Percentiles rank a stretch among this genome's conserved stretches.
Evolutionary conservation across 1,139 yeast species (phyloP).

Genomic region (Lodderomyces theae): DNA sequence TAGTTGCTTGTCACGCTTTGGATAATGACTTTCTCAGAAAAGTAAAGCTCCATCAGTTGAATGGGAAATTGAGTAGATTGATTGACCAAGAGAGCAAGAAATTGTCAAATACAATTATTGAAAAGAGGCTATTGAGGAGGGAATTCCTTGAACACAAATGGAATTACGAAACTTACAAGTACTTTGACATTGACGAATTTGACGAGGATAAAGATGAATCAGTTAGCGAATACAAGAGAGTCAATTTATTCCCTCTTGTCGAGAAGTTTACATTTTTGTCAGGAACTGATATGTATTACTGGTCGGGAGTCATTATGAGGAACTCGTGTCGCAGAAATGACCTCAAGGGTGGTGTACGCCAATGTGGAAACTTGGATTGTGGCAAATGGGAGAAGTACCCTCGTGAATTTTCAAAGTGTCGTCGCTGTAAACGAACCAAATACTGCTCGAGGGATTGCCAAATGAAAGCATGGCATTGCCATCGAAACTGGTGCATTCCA

Average conservation of each 20-base stretch:
- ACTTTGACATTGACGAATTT: constrained; percentile 51
- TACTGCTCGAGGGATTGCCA: constrained; percentile 94
- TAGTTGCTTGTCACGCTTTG: constrained; percentile 36
- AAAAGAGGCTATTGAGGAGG: constrained; percentile 34
- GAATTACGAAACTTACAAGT: constrained; percentile 58
- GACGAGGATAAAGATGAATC: constrained; percentile 48
- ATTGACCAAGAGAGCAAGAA: constrained; percentile 35
- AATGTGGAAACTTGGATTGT: constrained; percentile 90
- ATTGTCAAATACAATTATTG: constrained; percentile 31
- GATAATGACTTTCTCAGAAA: constrained; percentile 35
- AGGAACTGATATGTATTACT: constrained; percentile 78
- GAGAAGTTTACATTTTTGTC: constrained; percentile 82
- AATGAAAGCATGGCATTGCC: constrained; percentile 86
- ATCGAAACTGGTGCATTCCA: constrained; percentile 89
- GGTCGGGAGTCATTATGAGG: constrained; percentile 97
- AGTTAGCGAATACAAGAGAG: constrained; percentile 48
- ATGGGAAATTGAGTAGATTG: constrained; percentile 31
- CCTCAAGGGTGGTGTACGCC: constrained; percentile 82
- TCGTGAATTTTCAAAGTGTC: constrained; percentile 89
- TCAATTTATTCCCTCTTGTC: constrained; percentile 84
- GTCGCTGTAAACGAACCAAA: constrained; percentile 91
- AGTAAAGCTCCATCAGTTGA: constrained; percentile 41
- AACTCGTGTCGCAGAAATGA: constrained; percentile 93
- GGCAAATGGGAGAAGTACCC: constrained; percentile 95
- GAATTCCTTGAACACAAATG: constrained; percentile 34